Conservation (phyloP, 495 filamentous ascomycete genomes). For the Glutinoglossum americanum region DNA sequence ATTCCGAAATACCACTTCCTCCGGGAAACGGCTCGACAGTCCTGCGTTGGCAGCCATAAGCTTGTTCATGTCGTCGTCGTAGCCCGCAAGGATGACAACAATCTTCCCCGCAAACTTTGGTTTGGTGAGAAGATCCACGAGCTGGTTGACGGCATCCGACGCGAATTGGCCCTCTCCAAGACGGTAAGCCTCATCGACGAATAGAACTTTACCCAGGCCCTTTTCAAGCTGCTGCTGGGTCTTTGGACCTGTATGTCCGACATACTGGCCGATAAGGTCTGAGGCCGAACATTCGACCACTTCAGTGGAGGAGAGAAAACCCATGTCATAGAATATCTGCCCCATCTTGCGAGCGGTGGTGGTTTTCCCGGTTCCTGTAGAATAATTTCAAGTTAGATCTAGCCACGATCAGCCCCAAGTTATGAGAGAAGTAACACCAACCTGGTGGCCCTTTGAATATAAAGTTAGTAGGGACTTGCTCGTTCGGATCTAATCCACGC, state of each 20-base stretch:
- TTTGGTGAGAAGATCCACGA: constrained; percentile 39
- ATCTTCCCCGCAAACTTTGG: background rate
- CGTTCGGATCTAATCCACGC: constrained; percentile 31
- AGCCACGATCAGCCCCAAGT: background rate
- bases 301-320: constrained; percentile 17
- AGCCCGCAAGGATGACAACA: background rate
- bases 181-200: constrained; percentile 48
- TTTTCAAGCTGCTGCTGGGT: constrained; percentile 33
- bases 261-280: constrained; percentile 20
- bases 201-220: constrained; percentile 38
- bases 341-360: constrained; percentile 51
- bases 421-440: constrained; percentile 11
- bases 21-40: constrained; percentile 30
- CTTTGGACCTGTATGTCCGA: constrained; percentile 46
- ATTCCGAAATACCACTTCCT: constrained; percentile 22
- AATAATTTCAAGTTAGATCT: constrained; percentile 1
- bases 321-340: constrained; percentile 45
- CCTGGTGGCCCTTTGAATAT: constrained; percentile 43
- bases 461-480: constrained; percentile 37
- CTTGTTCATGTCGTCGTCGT: background rate
- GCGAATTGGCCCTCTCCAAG: constrained; percentile 35
- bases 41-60: constrained; percentile 20
- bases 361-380: constrained; percentile 50
- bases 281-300: constrained; percentile 21
- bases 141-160: constrained; percentile 51